Evolutionary conservation across 108 stramenopile genomes (phyloP).

Genomic region (Nitzschia inconspicua): DNA sequence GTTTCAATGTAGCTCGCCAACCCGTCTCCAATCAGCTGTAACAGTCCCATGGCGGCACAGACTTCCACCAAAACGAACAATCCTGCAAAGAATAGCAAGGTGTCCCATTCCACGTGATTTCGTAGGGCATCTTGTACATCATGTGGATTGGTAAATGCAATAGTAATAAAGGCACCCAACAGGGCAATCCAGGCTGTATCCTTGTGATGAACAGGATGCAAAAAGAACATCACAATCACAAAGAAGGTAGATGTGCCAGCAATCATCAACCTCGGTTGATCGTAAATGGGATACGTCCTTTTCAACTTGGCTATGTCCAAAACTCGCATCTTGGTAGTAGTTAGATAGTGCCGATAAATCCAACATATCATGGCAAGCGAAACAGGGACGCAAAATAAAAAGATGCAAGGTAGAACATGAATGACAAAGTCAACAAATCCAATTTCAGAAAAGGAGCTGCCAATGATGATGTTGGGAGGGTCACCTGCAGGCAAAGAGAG

Average conservation of each 20-base stretch:
- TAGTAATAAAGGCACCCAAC: constrained; percentile 54
- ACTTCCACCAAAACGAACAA: constrained; percentile 67
- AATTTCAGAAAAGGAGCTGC: constrained; percentile 49
- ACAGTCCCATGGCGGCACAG: constrained; percentile 61
- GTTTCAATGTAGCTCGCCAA: constrained; percentile 42
- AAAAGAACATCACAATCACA: constrained; percentile 61
- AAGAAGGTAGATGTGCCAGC: constrained; percentile 46
- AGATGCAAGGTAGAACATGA: constrained; percentile 51
- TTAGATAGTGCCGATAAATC: constrained; percentile 41
- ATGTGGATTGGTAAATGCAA: constrained; percentile 63
- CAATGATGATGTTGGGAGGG: constrained; percentile 65
- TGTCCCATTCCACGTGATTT: constrained; percentile 71
- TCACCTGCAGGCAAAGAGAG: not conserved
- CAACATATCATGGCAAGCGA: constrained; percentile 32
- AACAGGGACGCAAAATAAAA: constrained; percentile 45
- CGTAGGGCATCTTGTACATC: constrained; percentile 60
- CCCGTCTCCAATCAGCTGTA: constrained; percentile 41
- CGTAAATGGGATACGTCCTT: constrained; percentile 49
- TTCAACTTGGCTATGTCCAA: constrained; percentile 43
- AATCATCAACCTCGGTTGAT: constrained; percentile 44
- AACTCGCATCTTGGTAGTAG: constrained; percentile 30
- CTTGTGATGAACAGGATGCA: constrained; percentile 69
- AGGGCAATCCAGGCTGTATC: constrained; percentile 69
- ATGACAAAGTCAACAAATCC: constrained; percentile 68
- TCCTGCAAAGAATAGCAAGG: constrained; percentile 61